Evolutionary conservation across 495 filamentous ascomycete genomes (phyloP).

Genomic region (Tricharina praecox): DNA sequence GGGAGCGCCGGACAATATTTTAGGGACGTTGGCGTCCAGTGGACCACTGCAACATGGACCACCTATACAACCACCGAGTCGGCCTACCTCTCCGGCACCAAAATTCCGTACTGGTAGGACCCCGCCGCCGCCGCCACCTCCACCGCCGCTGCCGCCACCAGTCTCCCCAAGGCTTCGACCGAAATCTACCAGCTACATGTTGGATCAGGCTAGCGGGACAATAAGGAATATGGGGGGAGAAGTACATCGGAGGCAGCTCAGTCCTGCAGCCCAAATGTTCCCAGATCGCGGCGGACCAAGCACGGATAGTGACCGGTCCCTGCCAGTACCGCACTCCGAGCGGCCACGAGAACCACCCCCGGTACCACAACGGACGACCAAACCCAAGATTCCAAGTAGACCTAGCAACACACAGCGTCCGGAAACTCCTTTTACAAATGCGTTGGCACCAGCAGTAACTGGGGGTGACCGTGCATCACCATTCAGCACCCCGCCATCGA

Average conservation of each 20-base stretch:
- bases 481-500: slow-evolving; percentile 78
- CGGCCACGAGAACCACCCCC: slow-evolving; percentile 27
- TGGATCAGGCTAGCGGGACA: not conserved
- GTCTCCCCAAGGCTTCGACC: not conserved
- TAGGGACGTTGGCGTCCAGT: not conserved
- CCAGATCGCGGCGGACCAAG: not conserved
- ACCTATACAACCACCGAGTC: not conserved
- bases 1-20: not conserved
- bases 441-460: slow-evolving; percentile 16
- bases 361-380: slow-evolving; percentile 57
- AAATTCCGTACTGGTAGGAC: slow-evolving; percentile 1
- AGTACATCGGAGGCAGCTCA: not conserved
- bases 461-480: slow-evolving; percentile 52
- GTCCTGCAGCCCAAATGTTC: not conserved
- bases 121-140: slow-evolving; percentile 5
- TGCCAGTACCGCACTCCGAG: slow-evolving; percentile 20
- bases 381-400: slow-evolving; percentile 51
- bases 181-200: slow-evolving; percentile 1
- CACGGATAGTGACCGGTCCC: too few species aligned
- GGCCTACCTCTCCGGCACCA: not conserved
- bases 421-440: slow-evolving; percentile 11
- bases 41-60: not conserved
- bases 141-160: slow-evolving; percentile 6
- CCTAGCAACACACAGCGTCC: slow-evolving; percentile 25
- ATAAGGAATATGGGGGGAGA: slow-evolving; percentile 1